Percentiles rank a stretch among this genome's conserved stretches.
These are phyloP conservation scores for Gossypium thurberi DNA, from an alignment of 345 rosid species.

Conservation along the genomic window DNA sequence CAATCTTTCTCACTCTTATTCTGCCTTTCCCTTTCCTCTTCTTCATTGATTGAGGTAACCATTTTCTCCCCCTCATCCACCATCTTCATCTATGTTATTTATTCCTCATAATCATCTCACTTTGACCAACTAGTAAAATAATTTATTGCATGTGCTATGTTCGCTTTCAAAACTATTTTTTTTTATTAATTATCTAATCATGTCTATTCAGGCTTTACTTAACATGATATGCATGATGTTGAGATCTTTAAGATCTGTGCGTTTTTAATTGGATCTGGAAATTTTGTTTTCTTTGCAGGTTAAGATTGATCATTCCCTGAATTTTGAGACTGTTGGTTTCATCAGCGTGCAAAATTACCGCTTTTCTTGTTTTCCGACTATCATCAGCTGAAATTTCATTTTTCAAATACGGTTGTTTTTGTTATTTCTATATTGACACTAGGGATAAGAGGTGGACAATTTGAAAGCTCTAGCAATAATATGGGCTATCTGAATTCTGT, in stretches of 20 bases:
- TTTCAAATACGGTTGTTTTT: neutral
- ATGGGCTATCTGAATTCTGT: constrained; percentile 88
- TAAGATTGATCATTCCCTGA: constrained; percentile 11
- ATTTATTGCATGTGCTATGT: neutral
- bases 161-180: neutral
- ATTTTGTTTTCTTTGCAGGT: constrained; percentile 22
- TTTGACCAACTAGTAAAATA: neutral
- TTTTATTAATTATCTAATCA: neutral
- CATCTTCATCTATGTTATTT: neutral
- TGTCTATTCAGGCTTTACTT: neutral
- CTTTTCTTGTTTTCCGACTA: neutral
- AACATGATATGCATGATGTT: neutral
- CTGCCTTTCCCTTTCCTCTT: neutral
- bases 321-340: constrained; percentile 5
- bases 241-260: constrained; percentile 9
- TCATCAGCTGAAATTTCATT: neutral
- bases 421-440: constrained; percentile 22
- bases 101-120: constrained; percentile 12
- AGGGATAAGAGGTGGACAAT: constrained; percentile 14
- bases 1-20: neutral
- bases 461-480: constrained; percentile 13
- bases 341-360: neutral
- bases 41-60: neutral
- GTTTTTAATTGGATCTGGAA: neutral
- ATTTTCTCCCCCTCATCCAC: neutral